These are phyloP conservation scores for Pleurotus sapidus DNA, from an alignment of 768 basidiomycete species.

Conservation along the genomic window DNA sequence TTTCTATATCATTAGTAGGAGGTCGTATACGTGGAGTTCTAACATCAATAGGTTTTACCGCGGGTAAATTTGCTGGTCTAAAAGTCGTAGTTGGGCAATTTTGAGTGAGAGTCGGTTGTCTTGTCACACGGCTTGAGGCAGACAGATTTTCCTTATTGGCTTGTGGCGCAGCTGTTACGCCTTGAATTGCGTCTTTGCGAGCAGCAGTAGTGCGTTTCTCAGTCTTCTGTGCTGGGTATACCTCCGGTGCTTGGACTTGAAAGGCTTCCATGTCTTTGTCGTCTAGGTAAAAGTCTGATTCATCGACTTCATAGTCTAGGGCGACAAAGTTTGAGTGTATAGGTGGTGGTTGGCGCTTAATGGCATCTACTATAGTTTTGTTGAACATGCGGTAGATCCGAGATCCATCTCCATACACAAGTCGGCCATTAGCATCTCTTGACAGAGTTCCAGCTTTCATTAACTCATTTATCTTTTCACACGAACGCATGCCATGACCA, in stretches of 20 bases:
- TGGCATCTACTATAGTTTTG: not conserved
- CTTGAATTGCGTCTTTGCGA: not conserved
- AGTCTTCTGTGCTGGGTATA: not conserved
- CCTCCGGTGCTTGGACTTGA: not conserved
- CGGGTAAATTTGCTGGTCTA: not conserved
- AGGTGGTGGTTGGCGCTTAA: not conserved
- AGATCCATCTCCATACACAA: not conserved
- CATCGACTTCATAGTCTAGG: not conserved
- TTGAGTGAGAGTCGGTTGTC: not conserved
- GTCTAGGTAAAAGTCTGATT: not conserved
- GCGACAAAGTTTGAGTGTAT: not conserved
- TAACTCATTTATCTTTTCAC: not conserved
- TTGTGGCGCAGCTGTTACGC: not conserved
- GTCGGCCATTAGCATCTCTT: not conserved
- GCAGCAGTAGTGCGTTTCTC: not conserved
- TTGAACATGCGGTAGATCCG: not conserved
- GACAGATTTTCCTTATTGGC: not conserved
- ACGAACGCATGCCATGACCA: not conserved
- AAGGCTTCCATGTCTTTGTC: not conserved
- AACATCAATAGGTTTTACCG: not conserved
- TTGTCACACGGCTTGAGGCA: too few species aligned
- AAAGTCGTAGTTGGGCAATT: not conserved
- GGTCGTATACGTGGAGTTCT: not conserved
- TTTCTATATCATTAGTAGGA: not conserved
- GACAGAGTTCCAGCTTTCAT: not conserved